A percentile compares a stretch with the other conserved stretches of the same genome.
phyloP scores from a whole-genome alignment of 345 rosid genomes.

The sweet orange (Citrus sinensis) region DVS_A1.0 CM039164.1:15970501-15971000 shows the following conservation, averaged over 20 bases:
- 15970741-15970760: background rate
- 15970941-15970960: background rate
- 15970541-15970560: conserved; percentile 35
- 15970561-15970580: conserved; percentile 52
- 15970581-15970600: conserved; percentile 16
- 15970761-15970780: conserved; percentile 9
- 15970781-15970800: conserved; percentile 32
- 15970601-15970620: conserved; percentile 2
- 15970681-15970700: background rate
- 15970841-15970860: conserved; percentile 72
- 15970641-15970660: conserved; percentile 1
- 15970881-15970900: background rate
- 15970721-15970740: background rate
- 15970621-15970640: background rate
- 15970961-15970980: background rate
- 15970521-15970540: conserved; percentile 7
- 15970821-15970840: conserved; percentile 31
- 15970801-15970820: conserved; percentile 66
- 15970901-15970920: background rate
- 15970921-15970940: background rate
- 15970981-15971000: background rate
- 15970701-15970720: background rate
- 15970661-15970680: background rate
- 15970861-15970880: conserved; percentile 68
- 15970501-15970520: conserved; percentile 14